phyloP scores from a whole-genome alignment of 2,329 filamentous ascomycete genomes.

The Parasarocladium wereldwijsianum region DNA sequence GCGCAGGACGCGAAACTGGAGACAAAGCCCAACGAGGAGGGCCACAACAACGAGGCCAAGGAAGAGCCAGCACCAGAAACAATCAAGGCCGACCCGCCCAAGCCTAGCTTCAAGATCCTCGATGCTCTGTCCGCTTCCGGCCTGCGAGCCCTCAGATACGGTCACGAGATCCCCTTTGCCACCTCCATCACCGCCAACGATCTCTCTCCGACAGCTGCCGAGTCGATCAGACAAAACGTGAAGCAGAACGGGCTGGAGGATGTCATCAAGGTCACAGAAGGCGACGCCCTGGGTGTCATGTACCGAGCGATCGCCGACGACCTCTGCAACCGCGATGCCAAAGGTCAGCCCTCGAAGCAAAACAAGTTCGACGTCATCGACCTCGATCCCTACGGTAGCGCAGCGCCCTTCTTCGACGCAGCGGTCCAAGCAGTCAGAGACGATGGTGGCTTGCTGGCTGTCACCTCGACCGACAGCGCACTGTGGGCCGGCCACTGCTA shows the following conservation, averaged over 20 bases:
- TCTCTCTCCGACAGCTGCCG: conserved; percentile 60
- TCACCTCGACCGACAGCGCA: conserved; percentile 92
- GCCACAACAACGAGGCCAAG: conserved; percentile 7
- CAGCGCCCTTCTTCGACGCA: conserved; percentile 81
- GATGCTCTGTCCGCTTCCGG: conserved; percentile 93
- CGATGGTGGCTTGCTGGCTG: conserved; percentile 80
- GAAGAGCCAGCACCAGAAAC: conserved; percentile 6
- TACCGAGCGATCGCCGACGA: conserved; percentile 52
- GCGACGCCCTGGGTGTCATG: conserved; percentile 86
- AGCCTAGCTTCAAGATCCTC: conserved; percentile 60
- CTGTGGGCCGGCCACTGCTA: conserved; percentile 93
- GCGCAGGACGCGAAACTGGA: conserved; percentile 7
- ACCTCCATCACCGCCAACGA: conserved; percentile 84
- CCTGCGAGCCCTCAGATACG: conserved; percentile 79
- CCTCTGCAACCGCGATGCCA: conserved; percentile 25
- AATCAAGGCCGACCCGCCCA: conserved; percentile 13
- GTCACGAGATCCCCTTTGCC: conserved; percentile 74
- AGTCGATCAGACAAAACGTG: conserved; percentile 73
- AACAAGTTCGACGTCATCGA: conserved; percentile 84
- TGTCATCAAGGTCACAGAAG: conserved; percentile 58
- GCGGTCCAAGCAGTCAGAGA: conserved; percentile 71
- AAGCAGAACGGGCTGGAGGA: conserved; percentile 63
- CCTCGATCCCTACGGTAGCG: conserved; percentile 89
- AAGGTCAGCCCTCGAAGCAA: conserved; percentile 21
- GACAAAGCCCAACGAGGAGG: conserved; percentile 5